Evolutionary conservation across 768 basidiomycete genomes (phyloP).

Genomic region (Trametes gibbosa): DNA sequence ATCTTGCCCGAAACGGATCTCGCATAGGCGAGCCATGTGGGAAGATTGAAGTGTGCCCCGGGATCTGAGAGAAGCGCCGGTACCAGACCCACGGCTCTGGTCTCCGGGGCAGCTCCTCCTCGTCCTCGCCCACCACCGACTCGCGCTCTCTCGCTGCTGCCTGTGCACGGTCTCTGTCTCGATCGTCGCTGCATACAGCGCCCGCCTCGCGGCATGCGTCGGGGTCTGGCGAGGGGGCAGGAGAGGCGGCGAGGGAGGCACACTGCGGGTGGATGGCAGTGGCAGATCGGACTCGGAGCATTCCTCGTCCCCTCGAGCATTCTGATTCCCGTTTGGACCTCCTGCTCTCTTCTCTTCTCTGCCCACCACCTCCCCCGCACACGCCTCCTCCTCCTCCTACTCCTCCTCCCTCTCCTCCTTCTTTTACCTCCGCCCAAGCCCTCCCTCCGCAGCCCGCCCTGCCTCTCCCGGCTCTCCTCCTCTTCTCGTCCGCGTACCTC

Average conservation of each 20-base stretch:
- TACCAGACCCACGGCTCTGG: constrained; percentile 5
- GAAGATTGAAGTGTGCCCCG: constrained; percentile 13
- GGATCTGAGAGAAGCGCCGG: constrained; percentile 13
- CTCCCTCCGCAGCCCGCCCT: background rate
- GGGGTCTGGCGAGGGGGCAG: background rate
- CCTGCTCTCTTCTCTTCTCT: background rate
- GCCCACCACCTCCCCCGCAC: background rate
- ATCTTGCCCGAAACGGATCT: constrained; percentile 16
- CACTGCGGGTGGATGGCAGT: background rate
- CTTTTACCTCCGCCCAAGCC: background rate
- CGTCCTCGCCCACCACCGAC: background rate
- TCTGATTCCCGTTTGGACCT: constrained; percentile 3
- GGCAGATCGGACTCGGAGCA: constrained; percentile 12
- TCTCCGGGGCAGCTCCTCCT: background rate
- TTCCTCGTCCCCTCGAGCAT: background rate
- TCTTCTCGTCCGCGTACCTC: background rate
- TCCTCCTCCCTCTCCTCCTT: background rate
- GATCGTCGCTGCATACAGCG: background rate
- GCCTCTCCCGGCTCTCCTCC: background rate
- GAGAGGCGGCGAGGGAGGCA: background rate
- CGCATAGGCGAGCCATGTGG: constrained; percentile 6
- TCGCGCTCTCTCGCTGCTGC: too few relatives aligned
- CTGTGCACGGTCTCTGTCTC: background rate
- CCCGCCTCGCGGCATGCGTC: background rate
- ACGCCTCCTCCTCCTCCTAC: background rate